Evolutionary conservation across 306 rosid species (phyloP).

Genomic region (Inga laurina): DNA sequence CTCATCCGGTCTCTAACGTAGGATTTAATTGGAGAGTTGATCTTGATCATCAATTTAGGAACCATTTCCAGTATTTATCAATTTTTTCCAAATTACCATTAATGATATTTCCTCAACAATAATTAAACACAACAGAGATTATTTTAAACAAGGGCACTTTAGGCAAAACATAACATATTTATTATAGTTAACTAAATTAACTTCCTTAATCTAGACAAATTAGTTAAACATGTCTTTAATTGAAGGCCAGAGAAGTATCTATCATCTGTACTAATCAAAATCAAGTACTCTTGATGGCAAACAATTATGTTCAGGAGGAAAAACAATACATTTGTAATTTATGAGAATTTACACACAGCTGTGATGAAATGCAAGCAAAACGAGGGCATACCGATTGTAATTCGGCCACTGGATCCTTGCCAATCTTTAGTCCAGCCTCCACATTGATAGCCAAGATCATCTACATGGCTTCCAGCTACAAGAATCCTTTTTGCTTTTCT

Average conservation of each 20-base stretch:
- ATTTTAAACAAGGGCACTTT: too few species aligned
- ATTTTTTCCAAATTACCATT: too few species aligned
- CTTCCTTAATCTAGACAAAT: neutral
- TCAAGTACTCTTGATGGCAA: neutral
- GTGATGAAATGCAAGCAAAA: neutral
- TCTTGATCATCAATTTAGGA: too few species aligned
- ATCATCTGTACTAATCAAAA: neutral
- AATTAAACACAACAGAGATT: too few species aligned
- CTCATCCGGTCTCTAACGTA: too few species aligned
- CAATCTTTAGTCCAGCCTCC: slow-evolving; percentile 88
- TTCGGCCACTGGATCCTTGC: slow-evolving; percentile 66
- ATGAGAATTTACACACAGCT: neutral
- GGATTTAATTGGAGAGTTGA: too few species aligned
- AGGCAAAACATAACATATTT: too few species aligned
- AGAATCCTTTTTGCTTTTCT: slow-evolving; percentile 70
- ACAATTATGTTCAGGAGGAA: neutral
- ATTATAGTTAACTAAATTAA: too few species aligned
- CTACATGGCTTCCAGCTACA: slow-evolving; percentile 78
- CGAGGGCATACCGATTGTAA: slow-evolving; percentile 59
- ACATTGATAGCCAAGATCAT: slow-evolving; percentile 86
- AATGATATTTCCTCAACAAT: too few species aligned
- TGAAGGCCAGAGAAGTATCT: too few species aligned
- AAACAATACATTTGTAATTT: neutral
- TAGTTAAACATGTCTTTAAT: neutral
- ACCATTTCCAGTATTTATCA: too few species aligned